Conservation (phyloP, 1,139 yeast genomes). For the Taiozyma sp. region DNA sequence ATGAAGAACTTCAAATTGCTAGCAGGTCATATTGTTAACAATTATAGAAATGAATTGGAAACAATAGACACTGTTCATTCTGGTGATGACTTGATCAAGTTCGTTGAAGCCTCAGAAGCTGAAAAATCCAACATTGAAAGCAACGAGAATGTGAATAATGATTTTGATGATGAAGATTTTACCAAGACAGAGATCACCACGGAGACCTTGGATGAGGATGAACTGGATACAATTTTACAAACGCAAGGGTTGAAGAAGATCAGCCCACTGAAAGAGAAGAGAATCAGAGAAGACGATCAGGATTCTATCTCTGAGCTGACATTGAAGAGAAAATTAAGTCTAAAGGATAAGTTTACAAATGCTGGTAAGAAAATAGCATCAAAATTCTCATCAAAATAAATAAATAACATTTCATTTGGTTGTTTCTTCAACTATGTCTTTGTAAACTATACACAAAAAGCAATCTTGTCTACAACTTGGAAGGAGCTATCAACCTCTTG, state of each 20-base stretch:
- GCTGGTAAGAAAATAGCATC: conserved; percentile 28
- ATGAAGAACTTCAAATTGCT: conserved; percentile 41
- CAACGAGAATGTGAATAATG: not conserved
- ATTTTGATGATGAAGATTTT: conserved; percentile 1
- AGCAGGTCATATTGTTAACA: conserved; percentile 43
- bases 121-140: conserved; percentile 18
- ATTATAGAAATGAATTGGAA: conserved; percentile 36
- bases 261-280: conserved; percentile 5
- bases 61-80: conserved; percentile 29
- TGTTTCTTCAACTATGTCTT: not conserved
- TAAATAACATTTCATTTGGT: not conserved
- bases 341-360: conserved; percentile 22
- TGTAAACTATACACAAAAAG: not conserved
- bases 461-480: conserved; percentile 23
- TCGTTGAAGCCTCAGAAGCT: conserved; percentile 16
- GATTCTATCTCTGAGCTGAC: conserved; percentile 5
- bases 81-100: conserved; percentile 26
- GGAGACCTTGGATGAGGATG: not conserved
- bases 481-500: conserved; percentile 21
- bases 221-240: not conserved
- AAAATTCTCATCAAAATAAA: conserved; percentile 13
- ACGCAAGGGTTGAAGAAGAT: not conserved
- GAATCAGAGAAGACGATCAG: conserved; percentile 15
- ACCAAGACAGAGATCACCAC: not conserved
- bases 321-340: conserved; percentile 14